A percentile compares a stretch with the other conserved stretches of the same genome.
Evolutionary conservation across 345 rosid genomes (phyloP).

Genomic region (Ailanthus altissimus): DNA sequence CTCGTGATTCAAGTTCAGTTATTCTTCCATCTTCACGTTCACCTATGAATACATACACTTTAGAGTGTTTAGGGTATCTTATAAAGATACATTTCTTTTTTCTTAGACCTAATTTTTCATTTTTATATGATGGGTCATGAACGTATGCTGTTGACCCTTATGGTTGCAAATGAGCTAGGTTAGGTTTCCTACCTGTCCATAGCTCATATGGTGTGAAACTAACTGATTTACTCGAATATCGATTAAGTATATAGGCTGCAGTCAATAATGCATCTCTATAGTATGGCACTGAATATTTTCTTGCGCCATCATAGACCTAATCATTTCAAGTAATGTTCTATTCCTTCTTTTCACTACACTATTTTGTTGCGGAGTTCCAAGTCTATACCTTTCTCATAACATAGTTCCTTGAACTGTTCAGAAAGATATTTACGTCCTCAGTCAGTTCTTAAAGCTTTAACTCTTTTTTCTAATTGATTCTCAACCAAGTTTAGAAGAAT

Average conservation of each 20-base stretch:
- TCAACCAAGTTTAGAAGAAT: no score
- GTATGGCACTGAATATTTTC: no score
- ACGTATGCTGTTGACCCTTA: background rate
- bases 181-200: no score
- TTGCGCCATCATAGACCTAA: no score
- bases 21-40: background rate
- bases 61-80: background rate
- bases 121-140: background rate
- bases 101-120: background rate
- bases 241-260: no score
- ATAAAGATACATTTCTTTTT: background rate
- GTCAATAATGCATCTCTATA: no score
- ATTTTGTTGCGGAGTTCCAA: background rate
- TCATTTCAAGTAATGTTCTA: no score
- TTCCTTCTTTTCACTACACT: background rate
- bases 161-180: no score
- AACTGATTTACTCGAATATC: no score
- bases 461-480: no score
- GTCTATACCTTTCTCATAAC: background rate
- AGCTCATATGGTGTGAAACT: no score
- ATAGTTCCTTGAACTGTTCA: background rate
- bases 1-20: background rate
- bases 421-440: background rate
- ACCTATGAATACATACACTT: background rate
- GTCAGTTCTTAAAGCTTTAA: background rate